A percentile compares a stretch with the other conserved stretches of the same genome.
Conservation (phyloP, 352 stramenopile species). For the Phytophthora chlamydospora region DNA sequence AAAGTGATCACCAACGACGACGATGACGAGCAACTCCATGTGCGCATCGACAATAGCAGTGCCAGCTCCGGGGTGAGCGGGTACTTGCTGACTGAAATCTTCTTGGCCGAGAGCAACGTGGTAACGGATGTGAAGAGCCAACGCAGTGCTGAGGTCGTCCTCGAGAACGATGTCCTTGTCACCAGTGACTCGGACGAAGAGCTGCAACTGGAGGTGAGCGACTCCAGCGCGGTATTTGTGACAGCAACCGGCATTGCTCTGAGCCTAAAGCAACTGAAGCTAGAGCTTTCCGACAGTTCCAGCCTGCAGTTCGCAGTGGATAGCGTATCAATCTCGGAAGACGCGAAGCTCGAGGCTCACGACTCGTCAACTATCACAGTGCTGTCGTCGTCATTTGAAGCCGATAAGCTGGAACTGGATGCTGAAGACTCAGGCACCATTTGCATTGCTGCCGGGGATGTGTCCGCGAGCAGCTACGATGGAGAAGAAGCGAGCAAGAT, state of each 20-base stretch:
- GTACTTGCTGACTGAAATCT: conserved; percentile 18
- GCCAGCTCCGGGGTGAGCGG: not conserved
- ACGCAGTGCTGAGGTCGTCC: conserved; percentile 4
- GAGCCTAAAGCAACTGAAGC: conserved; percentile 12
- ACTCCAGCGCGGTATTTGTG: conserved; percentile 15
- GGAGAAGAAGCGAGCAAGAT: conserved; percentile 9
- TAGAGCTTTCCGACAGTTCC: conserved; percentile 3
- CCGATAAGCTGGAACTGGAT: conserved; percentile 13
- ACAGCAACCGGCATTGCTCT: not conserved
- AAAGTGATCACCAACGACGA: not conserved
- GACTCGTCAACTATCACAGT: conserved; percentile 1
- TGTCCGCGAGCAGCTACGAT: conserved; percentile 10
- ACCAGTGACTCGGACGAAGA: conserved; percentile 5
- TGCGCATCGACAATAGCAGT: conserved; percentile 7
- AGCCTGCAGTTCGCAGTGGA: conserved; percentile 10
- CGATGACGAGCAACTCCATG: conserved; percentile 2
- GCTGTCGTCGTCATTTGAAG: conserved; percentile 8
- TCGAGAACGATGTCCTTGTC: conserved; percentile 15
- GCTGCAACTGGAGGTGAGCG: conserved; percentile 2
- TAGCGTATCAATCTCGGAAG: conserved; percentile 5
- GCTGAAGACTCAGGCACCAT: conserved; percentile 1
- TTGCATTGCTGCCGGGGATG: conserved; percentile 3
- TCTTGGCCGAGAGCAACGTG: conserved; percentile 1
- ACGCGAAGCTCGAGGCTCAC: conserved; percentile 11
- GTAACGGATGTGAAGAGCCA: conserved; percentile 13